Evolutionary conservation across 257 asterid species (phyloP).

Genomic region (Solanum lignicaule): DNA sequence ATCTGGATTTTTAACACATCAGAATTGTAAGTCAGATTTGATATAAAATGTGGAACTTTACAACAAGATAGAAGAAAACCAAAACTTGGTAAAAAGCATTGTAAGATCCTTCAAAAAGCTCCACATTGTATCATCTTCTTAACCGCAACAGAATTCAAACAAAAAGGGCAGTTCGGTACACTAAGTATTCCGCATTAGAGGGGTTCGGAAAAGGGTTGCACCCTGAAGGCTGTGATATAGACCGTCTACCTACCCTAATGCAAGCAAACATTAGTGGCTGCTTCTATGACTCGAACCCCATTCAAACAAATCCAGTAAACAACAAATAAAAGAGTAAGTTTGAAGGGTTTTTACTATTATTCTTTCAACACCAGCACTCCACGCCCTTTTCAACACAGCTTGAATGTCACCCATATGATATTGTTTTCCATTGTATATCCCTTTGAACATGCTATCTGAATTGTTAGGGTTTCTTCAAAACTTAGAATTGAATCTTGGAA

Average conservation of each 20-base stretch:
- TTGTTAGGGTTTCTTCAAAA: background rate
- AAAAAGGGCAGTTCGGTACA: background rate
- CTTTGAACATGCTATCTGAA: slow-evolving; percentile 89
- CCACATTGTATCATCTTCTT: background rate
- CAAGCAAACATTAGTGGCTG: background rate
- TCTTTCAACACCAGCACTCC: slow-evolving; percentile 92
- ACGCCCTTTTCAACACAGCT: slow-evolving; percentile 82
- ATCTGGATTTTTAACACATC: background rate
- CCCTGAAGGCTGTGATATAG: background rate
- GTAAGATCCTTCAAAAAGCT: background rate
- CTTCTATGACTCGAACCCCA: background rate
- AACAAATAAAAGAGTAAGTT: background rate
- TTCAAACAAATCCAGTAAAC: background rate
- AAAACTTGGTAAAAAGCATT: background rate
- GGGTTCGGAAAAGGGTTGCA: background rate
- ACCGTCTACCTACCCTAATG: background rate
- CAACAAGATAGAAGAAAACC: background rate
- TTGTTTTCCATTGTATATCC: slow-evolving; percentile 88
- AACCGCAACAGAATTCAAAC: background rate
- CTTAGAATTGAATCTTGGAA: background rate
- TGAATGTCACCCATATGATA: slow-evolving; percentile 71
- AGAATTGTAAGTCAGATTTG: background rate
- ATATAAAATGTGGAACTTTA: background rate
- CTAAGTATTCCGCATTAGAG: background rate
- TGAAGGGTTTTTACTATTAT: slow-evolving; percentile 43